These are phyloP conservation scores for Piper longum DNA, from an alignment of 164 flowering plant genomes.

Conservation along the genomic window DNA sequence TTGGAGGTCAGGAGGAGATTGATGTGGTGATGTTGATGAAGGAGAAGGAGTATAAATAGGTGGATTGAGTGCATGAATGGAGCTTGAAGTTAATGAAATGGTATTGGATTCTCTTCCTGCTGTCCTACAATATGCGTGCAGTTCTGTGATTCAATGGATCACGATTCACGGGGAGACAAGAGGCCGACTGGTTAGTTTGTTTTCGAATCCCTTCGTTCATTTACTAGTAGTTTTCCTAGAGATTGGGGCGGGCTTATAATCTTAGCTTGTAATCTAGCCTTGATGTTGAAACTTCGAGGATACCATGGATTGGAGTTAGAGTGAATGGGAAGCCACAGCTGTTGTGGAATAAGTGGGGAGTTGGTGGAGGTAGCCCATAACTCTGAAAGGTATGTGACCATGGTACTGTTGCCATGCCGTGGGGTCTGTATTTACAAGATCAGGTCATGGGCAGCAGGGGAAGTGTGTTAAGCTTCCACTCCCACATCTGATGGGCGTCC, in stretches of 20 bases:
- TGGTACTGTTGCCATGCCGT: not conserved
- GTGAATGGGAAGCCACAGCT: too few relatives aligned
- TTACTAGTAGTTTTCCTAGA: not conserved
- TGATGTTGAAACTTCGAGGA: too few relatives aligned
- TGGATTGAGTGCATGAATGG: conserved; percentile 7
- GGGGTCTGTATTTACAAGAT: too few relatives aligned
- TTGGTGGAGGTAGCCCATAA: not conserved
- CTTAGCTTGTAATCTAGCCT: too few relatives aligned
- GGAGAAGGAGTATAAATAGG: not conserved
- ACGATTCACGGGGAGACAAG: not conserved
- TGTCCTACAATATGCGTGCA: not conserved
- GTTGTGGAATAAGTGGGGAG: too few relatives aligned
- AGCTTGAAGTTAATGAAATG: not conserved
- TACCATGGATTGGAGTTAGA: too few relatives aligned
- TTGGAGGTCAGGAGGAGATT: not conserved
- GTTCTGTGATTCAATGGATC: conserved; percentile 1
- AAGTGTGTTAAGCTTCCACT: too few relatives aligned
- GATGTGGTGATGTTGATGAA: not conserved
- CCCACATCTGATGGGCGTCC: too few relatives aligned
- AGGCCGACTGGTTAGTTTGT: not conserved
- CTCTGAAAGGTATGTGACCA: not conserved
- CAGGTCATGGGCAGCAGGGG: too few relatives aligned
- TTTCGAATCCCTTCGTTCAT: not conserved
- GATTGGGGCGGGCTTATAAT: not conserved
- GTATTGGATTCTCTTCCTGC: not conserved